These are phyloP conservation scores for Xenosphaeropsis pyriputrescens DNA, from an alignment of 2,329 filamentous ascomycete species.

Conservation along the genomic window DNA sequence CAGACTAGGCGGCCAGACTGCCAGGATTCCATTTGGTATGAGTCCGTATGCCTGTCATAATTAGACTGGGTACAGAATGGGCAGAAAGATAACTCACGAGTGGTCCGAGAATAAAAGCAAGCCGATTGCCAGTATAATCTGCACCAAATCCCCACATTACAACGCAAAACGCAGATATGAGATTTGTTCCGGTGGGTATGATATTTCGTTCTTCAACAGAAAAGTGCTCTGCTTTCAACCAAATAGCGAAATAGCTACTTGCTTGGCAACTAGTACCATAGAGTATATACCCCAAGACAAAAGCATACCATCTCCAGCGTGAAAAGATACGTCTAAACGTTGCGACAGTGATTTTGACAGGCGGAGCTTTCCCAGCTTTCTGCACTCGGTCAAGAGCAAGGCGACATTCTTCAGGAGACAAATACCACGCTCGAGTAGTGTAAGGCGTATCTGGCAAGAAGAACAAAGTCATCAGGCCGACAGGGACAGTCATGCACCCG, in stretches of 20 bases:
- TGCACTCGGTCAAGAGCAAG: no score
- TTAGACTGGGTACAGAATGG: no score
- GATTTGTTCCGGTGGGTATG: conserved; percentile 4
- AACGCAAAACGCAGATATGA: conserved; percentile 7
- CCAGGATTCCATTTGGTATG: no score
- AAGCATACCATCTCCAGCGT: conserved; percentile 6
- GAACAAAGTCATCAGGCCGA: conserved; percentile 30
- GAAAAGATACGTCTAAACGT: conserved; percentile 4
- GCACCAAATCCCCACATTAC: conserved; percentile 10
- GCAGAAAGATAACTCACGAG: conserved; percentile 3
- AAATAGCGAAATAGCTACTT: conserved; percentile 4
- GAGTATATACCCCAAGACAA: conserved; percentile 5
- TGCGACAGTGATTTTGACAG: conserved; percentile 1
- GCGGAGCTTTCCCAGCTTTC: not conserved
- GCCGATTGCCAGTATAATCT: conserved; percentile 7
- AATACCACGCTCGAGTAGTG: conserved; percentile 24
- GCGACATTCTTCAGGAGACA: no score
- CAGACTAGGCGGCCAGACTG: conserved; percentile 9
- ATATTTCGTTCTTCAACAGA: conserved; percentile 4
- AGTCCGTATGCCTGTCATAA: no score
- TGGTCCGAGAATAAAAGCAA: conserved; percentile 5
- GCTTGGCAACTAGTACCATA: conserved; percentile 5
- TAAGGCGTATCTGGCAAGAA: conserved; percentile 38
- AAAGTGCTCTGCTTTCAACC: conserved; percentile 6
- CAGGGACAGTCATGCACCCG: conserved; percentile 32